Percentiles rank a stretch among this genome's conserved stretches.
Evolutionary conservation across 441 rosid genomes (phyloP).

Genomic region (Capsella rubella): DNA sequence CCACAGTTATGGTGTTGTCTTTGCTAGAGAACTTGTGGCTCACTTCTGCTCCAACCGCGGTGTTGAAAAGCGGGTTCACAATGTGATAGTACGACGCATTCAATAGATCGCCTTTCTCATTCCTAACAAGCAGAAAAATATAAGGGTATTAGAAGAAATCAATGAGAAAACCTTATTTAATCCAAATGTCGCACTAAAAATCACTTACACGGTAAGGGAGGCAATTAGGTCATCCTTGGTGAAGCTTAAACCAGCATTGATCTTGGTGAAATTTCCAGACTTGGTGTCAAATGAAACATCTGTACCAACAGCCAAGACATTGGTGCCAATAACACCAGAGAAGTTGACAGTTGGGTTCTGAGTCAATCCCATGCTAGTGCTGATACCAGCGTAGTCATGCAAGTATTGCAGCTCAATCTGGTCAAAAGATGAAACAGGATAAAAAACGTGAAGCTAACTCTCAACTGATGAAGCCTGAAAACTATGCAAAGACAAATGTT

Average conservation of each 20-base stretch:
- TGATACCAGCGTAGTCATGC: slow-evolving; percentile 86
- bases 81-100: slow-evolving; percentile 78
- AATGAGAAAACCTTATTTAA: background rate
- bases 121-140: slow-evolving; percentile 54
- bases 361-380: slow-evolving; percentile 83
- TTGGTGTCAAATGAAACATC: slow-evolving; percentile 86
- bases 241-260: slow-evolving; percentile 78
- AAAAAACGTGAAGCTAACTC: background rate
- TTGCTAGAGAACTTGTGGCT: slow-evolving; percentile 77
- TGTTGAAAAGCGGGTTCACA: slow-evolving; percentile 61
- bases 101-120: slow-evolving; percentile 75
- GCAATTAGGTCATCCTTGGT: slow-evolving; percentile 72
- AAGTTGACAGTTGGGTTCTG: slow-evolving; percentile 81
- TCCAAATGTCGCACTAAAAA: background rate
- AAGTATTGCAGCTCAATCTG: slow-evolving; percentile 91
- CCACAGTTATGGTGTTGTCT: slow-evolving; percentile 72
- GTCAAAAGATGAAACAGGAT: slow-evolving; percentile 18
- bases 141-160: background rate
- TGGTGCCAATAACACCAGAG: slow-evolving; percentile 78
- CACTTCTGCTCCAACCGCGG: slow-evolving; percentile 86
- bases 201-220: slow-evolving; percentile 76
- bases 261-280: slow-evolving; percentile 75
- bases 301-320: slow-evolving; percentile 65
- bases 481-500: background rate
- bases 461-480: background rate